Conservation (phyloP, 352 stramenopile genomes). For the Salisapilia sapeloensis region DNA sequence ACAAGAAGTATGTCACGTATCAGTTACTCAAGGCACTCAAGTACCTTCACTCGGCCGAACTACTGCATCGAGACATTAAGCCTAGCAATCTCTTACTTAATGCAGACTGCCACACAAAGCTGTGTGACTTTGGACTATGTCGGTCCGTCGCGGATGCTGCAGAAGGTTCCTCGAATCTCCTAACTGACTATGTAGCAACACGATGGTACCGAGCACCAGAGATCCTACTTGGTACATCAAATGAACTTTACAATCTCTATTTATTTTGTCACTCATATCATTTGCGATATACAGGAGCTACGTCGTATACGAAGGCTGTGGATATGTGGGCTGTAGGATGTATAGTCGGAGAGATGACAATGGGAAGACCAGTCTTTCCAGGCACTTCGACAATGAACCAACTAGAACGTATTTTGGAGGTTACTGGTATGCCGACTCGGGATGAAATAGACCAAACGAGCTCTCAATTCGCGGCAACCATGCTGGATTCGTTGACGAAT, state of each 20-base stretch:
- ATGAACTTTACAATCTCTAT: no score
- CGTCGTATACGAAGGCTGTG: constrained; percentile 85
- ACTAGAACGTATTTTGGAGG: constrained; percentile 90
- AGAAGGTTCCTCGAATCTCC: constrained; percentile 56
- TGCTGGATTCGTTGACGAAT: constrained; percentile 84
- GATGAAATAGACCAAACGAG: constrained; percentile 86
- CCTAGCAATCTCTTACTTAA: constrained; percentile 93
- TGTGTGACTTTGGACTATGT: constrained; percentile 94
- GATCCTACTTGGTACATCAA: constrained; percentile 88
- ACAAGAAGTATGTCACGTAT: constrained; percentile 97
- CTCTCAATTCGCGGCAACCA: constrained; percentile 86
- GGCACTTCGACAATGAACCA: constrained; percentile 95
- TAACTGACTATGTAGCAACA: constrained; percentile 94
- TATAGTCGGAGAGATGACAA: constrained; percentile 91
- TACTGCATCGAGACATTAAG: constrained; percentile 95
- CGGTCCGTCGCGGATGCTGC: constrained; percentile 79
- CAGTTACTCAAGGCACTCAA: constrained; percentile 93
- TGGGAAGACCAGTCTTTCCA: constrained; percentile 83
- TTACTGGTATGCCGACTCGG: constrained; percentile 79
- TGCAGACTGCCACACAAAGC: constrained; percentile 87
- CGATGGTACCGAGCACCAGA: constrained; percentile 93
- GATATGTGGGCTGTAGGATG: constrained; percentile 91
- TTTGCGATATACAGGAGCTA: no score
- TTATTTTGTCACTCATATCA: no score
- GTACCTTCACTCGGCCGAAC: constrained; percentile 90